These are phyloP conservation scores for Thelephora terrestris DNA, from an alignment of 1,284 basidiomycete genomes.

Conservation along the genomic window DNA sequence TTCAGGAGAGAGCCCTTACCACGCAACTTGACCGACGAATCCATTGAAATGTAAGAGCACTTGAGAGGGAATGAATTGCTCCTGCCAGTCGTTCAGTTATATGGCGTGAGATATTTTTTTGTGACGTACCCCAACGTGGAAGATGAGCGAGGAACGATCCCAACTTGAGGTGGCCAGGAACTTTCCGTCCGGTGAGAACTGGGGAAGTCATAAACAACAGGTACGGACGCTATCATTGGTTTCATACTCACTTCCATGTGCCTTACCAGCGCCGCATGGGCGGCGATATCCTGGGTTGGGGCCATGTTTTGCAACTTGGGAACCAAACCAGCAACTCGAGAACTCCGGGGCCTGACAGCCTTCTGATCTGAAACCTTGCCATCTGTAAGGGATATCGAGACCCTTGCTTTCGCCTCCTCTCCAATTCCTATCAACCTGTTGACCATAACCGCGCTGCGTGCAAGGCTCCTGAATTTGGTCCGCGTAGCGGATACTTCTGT, in stretches of 20 bases:
- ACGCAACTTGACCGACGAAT: constrained; percentile 72
- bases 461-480: not conserved
- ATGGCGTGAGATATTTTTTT: constrained; percentile 7
- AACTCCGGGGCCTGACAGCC: constrained; percentile 34
- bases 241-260: constrained; percentile 31
- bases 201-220: not conserved
- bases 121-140: constrained; percentile 49
- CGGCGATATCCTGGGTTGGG: constrained; percentile 49
- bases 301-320: constrained; percentile 49
- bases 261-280: constrained; percentile 55
- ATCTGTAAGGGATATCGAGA: not conserved
- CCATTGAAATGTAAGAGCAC: constrained; percentile 63
- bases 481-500: not conserved
- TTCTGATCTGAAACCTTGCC: constrained; percentile 12
- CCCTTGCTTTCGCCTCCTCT: not conserved
- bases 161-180: constrained; percentile 69
- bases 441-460: not conserved
- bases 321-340: constrained; percentile 43
- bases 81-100: constrained; percentile 23
- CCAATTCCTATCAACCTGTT: not conserved
- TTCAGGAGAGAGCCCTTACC: constrained; percentile 29
- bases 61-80: constrained; percentile 49
- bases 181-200: constrained; percentile 64
- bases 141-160: constrained; percentile 69
- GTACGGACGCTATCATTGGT: not conserved